These are phyloP conservation scores for Oryza rufipogon DNA, from an alignment of 176 grass and related monocot genomes.

Conservation along the genomic window DNA sequence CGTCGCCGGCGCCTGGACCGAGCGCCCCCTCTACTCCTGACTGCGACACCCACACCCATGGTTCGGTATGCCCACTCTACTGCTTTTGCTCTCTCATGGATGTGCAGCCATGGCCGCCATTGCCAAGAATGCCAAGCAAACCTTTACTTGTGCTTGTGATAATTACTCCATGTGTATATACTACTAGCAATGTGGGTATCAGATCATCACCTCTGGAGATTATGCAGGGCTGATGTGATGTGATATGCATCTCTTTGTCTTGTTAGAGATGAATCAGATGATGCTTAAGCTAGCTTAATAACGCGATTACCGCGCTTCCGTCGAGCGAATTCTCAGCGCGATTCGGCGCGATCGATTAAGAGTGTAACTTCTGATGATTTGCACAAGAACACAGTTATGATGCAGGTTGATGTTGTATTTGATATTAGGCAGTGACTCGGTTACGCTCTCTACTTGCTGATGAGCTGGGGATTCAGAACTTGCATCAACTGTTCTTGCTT, in stretches of 20 bases:
- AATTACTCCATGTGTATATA: background rate
- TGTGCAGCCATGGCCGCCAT: background rate
- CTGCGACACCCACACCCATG: background rate
- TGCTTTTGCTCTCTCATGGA: no score
- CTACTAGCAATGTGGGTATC: background rate
- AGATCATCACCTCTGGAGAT: background rate
- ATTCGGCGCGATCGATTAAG: background rate
- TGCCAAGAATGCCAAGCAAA: background rate
- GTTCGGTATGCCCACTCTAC: no score
- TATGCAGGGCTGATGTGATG: background rate
- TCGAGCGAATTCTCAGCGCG: background rate
- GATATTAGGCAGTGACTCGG: background rate
- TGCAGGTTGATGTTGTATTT: slow-evolving; percentile 7
- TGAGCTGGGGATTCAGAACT: background rate
- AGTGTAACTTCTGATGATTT: background rate
- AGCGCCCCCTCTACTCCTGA: slow-evolving; percentile 77
- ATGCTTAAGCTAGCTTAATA: background rate
- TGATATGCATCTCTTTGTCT: background rate
- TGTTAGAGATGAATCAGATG: background rate
- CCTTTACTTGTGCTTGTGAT: background rate
- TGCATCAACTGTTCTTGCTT: background rate
- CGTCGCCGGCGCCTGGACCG: slow-evolving; percentile 93
- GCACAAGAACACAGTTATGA: background rate
- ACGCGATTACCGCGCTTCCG: background rate
- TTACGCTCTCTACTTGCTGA: background rate